phyloP scores from a whole-genome alignment of 768 basidiomycete species.

The Boletus tylopilopsis region DNA sequence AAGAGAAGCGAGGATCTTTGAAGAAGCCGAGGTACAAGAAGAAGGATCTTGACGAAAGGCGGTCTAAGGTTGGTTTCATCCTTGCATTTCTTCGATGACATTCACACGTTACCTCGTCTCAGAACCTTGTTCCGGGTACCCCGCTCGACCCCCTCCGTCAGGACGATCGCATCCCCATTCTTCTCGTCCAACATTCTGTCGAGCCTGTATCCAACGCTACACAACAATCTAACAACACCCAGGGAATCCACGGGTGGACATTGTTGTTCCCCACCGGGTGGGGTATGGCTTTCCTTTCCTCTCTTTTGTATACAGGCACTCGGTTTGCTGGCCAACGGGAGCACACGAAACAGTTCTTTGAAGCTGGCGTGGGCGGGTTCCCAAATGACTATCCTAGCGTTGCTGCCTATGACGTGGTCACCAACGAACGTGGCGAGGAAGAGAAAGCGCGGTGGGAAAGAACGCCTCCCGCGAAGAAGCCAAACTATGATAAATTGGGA shows the following conservation, averaged over 20 bases:
- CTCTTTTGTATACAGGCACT: constrained; percentile 78
- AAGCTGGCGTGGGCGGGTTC: constrained; percentile 71
- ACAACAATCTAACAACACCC: constrained; percentile 26
- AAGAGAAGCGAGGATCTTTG: constrained; percentile 50
- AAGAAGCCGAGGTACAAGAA: constrained; percentile 70
- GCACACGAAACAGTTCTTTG: constrained; percentile 74
- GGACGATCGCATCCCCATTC: constrained; percentile 80
- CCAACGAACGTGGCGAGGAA: constrained; percentile 44
- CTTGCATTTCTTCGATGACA: not conserved
- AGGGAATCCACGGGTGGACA: constrained; percentile 79
- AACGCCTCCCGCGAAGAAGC: constrained; percentile 85
- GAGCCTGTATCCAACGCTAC: constrained; percentile 31
- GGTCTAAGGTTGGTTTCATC: constrained; percentile 53
- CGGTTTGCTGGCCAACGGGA: constrained; percentile 86
- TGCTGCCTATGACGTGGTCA: constrained; percentile 48
- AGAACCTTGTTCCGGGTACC: constrained; percentile 80
- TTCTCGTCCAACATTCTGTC: constrained; percentile 79
- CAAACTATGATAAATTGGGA: constrained; percentile 62
- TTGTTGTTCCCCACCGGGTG: constrained; percentile 84
- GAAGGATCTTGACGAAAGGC: constrained; percentile 81
- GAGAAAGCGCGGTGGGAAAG: constrained; percentile 67
- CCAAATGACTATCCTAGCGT: constrained; percentile 78
- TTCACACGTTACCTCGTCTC: constrained; percentile 1
- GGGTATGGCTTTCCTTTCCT: constrained; percentile 86
- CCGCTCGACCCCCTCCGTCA: constrained; percentile 59